Conservation (phyloP, 805 yeast species). For the Teunomyces aglyptinius region DNA sequence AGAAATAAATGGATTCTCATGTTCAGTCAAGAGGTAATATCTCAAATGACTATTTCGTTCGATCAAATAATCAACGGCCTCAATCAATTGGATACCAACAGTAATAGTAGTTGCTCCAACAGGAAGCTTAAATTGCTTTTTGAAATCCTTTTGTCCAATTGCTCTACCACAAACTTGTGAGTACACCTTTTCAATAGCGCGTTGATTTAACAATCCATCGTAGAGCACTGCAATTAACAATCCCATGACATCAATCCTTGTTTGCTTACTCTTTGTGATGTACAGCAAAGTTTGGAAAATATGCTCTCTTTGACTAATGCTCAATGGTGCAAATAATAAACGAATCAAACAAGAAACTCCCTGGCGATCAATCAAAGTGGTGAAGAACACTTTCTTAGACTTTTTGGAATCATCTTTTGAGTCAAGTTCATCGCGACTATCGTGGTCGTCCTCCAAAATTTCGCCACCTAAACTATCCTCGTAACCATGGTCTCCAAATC, state of each 20-base stretch:
- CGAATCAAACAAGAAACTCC: slow-evolving; percentile 75
- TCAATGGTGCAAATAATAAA: slow-evolving; percentile 70
- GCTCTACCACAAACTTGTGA: slow-evolving; percentile 55
- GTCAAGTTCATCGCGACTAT: slow-evolving; percentile 12
- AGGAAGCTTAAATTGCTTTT: slow-evolving; percentile 42
- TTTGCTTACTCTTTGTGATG: slow-evolving; percentile 74
- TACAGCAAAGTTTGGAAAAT: slow-evolving; percentile 64
- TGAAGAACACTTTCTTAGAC: slow-evolving; percentile 44
- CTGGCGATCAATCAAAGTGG: slow-evolving; percentile 69
- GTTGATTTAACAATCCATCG: slow-evolving; percentile 68
- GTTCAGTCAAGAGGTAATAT: slow-evolving; percentile 76
- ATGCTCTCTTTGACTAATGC: slow-evolving; percentile 57
- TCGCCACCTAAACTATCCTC: slow-evolving; percentile 18
- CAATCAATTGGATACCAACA: slow-evolving; percentile 76
- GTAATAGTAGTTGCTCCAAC: slow-evolving; percentile 62
- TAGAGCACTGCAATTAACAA: slow-evolving; percentile 65
- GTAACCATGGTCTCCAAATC: slow-evolving; percentile 22
- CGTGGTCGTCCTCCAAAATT: slow-evolving; percentile 14
- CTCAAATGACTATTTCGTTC: slow-evolving; percentile 67
- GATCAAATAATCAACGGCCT: slow-evolving; percentile 67
- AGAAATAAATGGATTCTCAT: slow-evolving; percentile 44
- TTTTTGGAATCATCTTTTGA: slow-evolving; percentile 7
- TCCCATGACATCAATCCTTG: slow-evolving; percentile 71
- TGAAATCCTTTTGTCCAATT: slow-evolving; percentile 6
- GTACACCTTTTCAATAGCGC: slow-evolving; percentile 61